Evolutionary conservation across 345 rosid genomes (phyloP).

Genomic region (Acer saccharum): DNA sequence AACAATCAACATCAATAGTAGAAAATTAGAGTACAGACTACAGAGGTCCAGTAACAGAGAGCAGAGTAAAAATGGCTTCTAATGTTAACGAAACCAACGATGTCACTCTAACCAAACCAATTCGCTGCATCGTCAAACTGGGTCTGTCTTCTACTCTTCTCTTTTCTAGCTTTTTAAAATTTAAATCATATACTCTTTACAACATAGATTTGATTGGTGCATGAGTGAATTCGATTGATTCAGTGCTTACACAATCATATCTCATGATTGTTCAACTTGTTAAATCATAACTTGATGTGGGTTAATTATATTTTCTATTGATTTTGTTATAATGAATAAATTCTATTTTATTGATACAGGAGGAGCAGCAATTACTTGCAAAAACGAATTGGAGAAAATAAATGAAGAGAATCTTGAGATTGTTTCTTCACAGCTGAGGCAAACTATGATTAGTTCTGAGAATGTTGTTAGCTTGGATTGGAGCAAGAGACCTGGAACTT

Average conservation of each 20-base stretch:
- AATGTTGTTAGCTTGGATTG: conserved; percentile 78
- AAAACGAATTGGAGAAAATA: conserved; percentile 85
- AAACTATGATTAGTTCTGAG: conserved; percentile 49
- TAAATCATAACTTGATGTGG: neutral
- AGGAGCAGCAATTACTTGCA: conserved; percentile 90
- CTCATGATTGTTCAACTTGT: neutral
- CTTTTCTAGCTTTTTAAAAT: neutral
- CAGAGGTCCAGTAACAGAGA: neutral
- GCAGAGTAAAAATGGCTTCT: neutral
- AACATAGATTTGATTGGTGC: conserved; percentile 12
- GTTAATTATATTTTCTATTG: neutral
- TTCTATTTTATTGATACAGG: conserved; percentile 41
- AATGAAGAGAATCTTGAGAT: conserved; percentile 62
- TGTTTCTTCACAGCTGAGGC: conserved; percentile 66
- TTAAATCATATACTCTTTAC: conserved; percentile 2
- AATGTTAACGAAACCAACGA: neutral
- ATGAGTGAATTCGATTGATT: neutral
- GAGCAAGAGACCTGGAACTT: conserved; percentile 74
- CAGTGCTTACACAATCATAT: neutral
- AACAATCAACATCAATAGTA: no score
- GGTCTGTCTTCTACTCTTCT: conserved; percentile 43
- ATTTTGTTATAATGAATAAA: neutral
- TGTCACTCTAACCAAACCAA: conserved; percentile 34
- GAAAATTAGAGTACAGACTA: neutral
- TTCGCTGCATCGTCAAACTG: conserved; percentile 92